Evolutionary conservation across 257 asterid species (phyloP), one percentile per base, ranked within the genome.

Genomic region (Agastache rugosa): DNA sequence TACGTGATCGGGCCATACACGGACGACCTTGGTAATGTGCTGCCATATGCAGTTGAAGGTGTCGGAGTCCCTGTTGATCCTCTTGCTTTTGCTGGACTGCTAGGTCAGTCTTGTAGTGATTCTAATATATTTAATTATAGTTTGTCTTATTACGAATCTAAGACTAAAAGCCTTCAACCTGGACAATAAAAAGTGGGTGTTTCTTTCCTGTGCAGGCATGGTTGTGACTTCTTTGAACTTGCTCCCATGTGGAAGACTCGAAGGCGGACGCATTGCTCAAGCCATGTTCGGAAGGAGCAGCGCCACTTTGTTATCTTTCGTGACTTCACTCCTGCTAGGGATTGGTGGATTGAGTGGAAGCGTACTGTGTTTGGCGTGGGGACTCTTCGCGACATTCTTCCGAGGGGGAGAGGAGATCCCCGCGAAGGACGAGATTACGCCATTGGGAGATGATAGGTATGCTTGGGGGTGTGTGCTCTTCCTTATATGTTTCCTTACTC

Each of bases 1-100:
- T 93, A 89, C 16, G 97, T 91, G 47, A 66, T 89, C 6, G 97
- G 98, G 50, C 97, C 98, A 19, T 93, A 93, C 75, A 60, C 96
- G 2, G 98, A 93, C 41, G 97, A 93, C 76, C 91, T 93, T 31
- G 97, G 96, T 35, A 91, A 89, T 44, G 96, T 93, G 77, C 84
- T 93, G 44, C 98, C 98, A 4, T 88, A 90, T 74, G 98, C 98
- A 11, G 98, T 93, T 68, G 93, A 89, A 85, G 98, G 98, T 15
- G 92, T 93, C 10, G 98, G 98, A 55, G 98, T 91, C 71, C 98
- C 98, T n/a, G 93, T 88, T 9, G 97, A 93, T 69, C 98, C 98
- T 31, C 97, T 93, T 62, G 98, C 98, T 48, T 93, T 93, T 77
- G 98, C 98, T 45, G 98, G 98, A 31, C 87, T 93, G 35, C 81